These are phyloP conservation scores for Polymyxa betae DNA, from an alignment of 208 protist genomes.

Conservation along the genomic window DNA sequence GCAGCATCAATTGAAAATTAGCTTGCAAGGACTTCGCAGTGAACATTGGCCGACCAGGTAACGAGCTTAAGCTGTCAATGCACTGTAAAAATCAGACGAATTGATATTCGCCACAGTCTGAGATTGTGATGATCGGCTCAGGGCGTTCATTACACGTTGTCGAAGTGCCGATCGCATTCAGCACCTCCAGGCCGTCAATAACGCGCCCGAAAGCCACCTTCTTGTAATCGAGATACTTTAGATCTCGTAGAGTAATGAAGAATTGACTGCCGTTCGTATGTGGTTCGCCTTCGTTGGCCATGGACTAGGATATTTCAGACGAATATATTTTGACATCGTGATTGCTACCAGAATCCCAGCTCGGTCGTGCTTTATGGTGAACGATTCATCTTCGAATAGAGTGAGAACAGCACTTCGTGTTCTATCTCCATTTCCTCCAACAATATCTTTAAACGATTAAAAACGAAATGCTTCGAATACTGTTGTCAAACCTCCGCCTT, in stretches of 20 bases:
- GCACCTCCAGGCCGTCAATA: neutral
- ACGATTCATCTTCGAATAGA: slow-evolving; percentile 37
- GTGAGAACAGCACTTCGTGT: neutral
- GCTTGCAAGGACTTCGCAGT: no score
- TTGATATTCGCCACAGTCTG: slow-evolving; percentile 1
- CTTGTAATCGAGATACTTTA: slow-evolving; percentile 31
- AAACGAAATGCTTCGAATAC: neutral
- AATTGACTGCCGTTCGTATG: slow-evolving; percentile 46
- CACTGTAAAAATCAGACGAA: no score
- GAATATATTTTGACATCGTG: neutral
- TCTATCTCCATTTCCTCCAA: neutral
- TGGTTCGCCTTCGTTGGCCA: neutral
- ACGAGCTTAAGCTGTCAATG: no score
- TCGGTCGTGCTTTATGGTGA: slow-evolving; percentile 47
- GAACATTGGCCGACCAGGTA: no score
- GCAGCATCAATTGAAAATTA: no score
- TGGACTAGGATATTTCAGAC: slow-evolving; percentile 12
- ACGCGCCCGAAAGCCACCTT: slow-evolving; percentile 38
- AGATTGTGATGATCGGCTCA: neutral
- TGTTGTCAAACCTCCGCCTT: slow-evolving; percentile 7
- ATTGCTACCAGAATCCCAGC: slow-evolving; percentile 45
- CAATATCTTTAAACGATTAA: slow-evolving; percentile 14
- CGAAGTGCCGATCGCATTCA: neutral
- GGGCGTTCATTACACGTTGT: slow-evolving; percentile 9
- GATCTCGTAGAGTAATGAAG: slow-evolving; percentile 39